These are phyloP conservation scores for Phytopythium chamaehyphon DNA, from an alignment of 352 stramenopile species.

Conservation along the genomic window DNA sequence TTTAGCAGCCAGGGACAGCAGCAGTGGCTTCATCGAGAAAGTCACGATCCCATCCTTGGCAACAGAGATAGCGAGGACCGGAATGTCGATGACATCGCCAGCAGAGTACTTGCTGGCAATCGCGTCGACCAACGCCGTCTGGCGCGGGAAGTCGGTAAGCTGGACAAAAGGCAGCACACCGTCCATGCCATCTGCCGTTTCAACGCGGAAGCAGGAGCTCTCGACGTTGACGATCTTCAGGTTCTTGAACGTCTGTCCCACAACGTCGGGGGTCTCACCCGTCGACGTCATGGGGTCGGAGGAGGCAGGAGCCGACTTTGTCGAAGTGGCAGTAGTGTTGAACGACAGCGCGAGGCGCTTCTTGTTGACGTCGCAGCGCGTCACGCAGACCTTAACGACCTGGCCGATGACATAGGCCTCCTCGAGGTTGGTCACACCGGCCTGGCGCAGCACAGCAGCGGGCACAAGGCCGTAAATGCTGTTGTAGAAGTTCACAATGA, in stretches of 20 bases:
- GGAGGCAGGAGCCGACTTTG: slow-evolving; percentile 8
- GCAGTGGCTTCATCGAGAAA: slow-evolving; percentile 79
- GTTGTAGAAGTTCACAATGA: slow-evolving; percentile 96
- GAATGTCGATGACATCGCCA: slow-evolving; percentile 51
- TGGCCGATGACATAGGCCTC: slow-evolving; percentile 85
- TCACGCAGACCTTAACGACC: slow-evolving; percentile 81
- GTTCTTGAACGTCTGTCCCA: slow-evolving; percentile 53
- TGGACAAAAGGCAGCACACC: slow-evolving; percentile 79
- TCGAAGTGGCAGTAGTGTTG: slow-evolving; percentile 41
- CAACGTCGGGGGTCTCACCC: slow-evolving; percentile 26
- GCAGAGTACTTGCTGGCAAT: slow-evolving; percentile 47
- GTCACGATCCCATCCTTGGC: slow-evolving; percentile 65
- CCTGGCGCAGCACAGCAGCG: slow-evolving; percentile 75
- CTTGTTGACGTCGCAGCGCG: slow-evolving; percentile 67
- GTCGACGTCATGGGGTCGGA: slow-evolving; percentile 15
- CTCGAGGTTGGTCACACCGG: slow-evolving; percentile 79
- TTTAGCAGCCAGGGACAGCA: slow-evolving; percentile 40
- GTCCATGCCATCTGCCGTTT: slow-evolving; percentile 71
- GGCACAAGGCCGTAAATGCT: slow-evolving; percentile 92
- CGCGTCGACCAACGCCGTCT: slow-evolving; percentile 70
- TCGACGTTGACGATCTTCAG: slow-evolving; percentile 73
- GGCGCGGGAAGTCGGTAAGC: slow-evolving; percentile 79
- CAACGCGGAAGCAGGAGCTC: slow-evolving; percentile 57
- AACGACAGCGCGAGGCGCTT: slow-evolving; percentile 87
- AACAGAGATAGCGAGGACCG: slow-evolving; percentile 68